phyloP scores from a whole-genome alignment of 2,329 filamentous ascomycete genomes.

The Trichoderma pleuroti region DNA sequence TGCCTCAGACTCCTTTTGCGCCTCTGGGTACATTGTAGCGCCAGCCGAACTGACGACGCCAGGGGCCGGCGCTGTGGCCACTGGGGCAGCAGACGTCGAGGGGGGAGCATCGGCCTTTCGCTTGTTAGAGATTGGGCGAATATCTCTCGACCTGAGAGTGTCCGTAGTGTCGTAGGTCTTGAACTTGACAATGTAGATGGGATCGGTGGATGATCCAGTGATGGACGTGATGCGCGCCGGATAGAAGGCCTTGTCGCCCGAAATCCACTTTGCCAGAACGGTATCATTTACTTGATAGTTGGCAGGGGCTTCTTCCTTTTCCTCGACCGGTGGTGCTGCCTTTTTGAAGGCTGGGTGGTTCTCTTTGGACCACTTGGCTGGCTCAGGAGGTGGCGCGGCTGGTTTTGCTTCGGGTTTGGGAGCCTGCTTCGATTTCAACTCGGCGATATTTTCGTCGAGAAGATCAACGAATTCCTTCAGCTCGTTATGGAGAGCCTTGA shows the following conservation, averaged over 20 bases:
- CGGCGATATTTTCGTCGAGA: constrained; percentile 75
- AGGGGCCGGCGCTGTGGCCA: constrained; percentile 36
- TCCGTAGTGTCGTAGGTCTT: constrained; percentile 85
- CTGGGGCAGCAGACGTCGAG: constrained; percentile 39
- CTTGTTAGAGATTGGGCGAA: constrained; percentile 76
- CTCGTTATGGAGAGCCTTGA: constrained; percentile 73
- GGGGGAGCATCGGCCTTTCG: constrained; percentile 78
- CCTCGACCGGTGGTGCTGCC: constrained; percentile 39
- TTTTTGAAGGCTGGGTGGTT: constrained; percentile 75
- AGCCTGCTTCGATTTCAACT: constrained; percentile 58
- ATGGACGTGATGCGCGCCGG: constrained; percentile 89
- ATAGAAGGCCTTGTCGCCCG: constrained; percentile 87
- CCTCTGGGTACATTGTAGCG: constrained; percentile 59
- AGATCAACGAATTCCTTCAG: constrained; percentile 77
- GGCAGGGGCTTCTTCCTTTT: constrained; percentile 52
- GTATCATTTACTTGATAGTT: constrained; percentile 84
- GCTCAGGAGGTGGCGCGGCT: constrained; percentile 40
- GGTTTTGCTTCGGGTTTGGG: constrained; percentile 37
- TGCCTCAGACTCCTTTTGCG: constrained; percentile 58
- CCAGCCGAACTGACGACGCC: constrained; percentile 53
- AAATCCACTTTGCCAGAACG: constrained; percentile 85
- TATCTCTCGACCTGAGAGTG: constrained; percentile 76
- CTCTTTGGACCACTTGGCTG: constrained; percentile 74
- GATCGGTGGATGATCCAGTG: constrained; percentile 84
- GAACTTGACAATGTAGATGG: constrained; percentile 93